Evolutionary conservation across 768 basidiomycete genomes (phyloP).

Genomic region (Lactifluus subvellereus): DNA sequence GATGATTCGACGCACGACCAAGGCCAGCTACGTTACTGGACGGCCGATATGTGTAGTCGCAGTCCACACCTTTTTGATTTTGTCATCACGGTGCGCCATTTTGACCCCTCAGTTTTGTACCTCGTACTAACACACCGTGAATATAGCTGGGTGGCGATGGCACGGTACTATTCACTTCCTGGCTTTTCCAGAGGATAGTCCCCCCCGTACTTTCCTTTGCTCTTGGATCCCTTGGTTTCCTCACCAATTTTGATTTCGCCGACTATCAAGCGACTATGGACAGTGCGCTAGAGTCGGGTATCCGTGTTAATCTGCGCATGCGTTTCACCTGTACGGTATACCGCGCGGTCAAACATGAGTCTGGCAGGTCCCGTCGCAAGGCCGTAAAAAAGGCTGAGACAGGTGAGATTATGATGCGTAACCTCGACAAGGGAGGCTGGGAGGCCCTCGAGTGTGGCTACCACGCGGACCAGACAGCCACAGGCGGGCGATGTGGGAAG

Average conservation of each 20-base stretch:
- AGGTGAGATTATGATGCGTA: slow-evolving; percentile 96
- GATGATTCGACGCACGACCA: slow-evolving; percentile 50
- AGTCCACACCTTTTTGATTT: slow-evolving; percentile 95
- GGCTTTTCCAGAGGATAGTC: slow-evolving; percentile 97
- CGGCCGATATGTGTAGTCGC: slow-evolving; percentile 87
- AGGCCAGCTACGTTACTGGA: slow-evolving; percentile 97
- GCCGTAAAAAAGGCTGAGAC: slow-evolving; percentile 92
- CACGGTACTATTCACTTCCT: slow-evolving; percentile 96
- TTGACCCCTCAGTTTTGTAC: background rate
- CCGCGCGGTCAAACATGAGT: slow-evolving; percentile 75
- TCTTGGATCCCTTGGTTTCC: slow-evolving; percentile 93
- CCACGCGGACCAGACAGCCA: slow-evolving; percentile 39
- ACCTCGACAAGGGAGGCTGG: slow-evolving; percentile 88
- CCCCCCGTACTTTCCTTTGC: slow-evolving; percentile 99
- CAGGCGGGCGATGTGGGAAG: slow-evolving; percentile 44
- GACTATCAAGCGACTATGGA: slow-evolving; percentile 84
- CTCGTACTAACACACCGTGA: background rate
- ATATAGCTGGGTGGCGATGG: slow-evolving; percentile 93
- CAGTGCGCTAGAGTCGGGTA: slow-evolving; percentile 83
- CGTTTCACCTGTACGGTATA: slow-evolving; percentile 99
- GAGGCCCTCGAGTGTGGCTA: slow-evolving; percentile 88
- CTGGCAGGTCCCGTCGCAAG: slow-evolving; percentile 50
- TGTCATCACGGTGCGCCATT: slow-evolving; percentile 78
- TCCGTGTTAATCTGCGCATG: slow-evolving; percentile 97
- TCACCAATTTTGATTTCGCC: slow-evolving; percentile 92